These are phyloP conservation scores for Salix suchowensis DNA, from an alignment of 345 rosid genomes.

Conservation along the genomic window DNA sequence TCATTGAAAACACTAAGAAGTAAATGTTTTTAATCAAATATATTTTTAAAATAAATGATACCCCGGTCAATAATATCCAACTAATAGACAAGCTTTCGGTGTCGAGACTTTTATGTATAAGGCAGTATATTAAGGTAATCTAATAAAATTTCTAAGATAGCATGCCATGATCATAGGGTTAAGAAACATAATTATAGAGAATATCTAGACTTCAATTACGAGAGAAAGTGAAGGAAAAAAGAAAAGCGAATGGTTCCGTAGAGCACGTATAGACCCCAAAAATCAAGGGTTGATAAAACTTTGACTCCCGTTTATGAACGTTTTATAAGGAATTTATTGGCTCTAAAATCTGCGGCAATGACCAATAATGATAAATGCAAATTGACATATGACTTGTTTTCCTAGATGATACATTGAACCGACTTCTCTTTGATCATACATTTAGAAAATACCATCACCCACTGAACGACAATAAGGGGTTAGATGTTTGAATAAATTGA, in stretches of 20 bases:
- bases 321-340: neutral
- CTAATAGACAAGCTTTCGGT: no score
- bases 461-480: neutral
- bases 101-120: no score
- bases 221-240: no score
- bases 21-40: no score
- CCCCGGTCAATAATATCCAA: no score
- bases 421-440: neutral
- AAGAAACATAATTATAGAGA: no score
- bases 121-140: no score
- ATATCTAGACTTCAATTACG: no score
- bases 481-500: neutral
- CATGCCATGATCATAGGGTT: no score
- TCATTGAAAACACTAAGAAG: no score
- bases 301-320: neutral
- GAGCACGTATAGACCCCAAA: neutral
- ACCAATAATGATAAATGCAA: neutral
- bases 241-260: neutral
- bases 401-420: neutral
- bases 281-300: neutral
- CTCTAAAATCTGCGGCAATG: neutral
- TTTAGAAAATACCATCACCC: neutral
- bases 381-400: neutral
- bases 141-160: no score
- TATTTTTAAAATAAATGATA: no score